A percentile compares a stretch with the other conserved stretches of the same genome.
Conservation (phyloP, 805 yeast genomes). For the Teunomyces lycoperdinae region DNA sequence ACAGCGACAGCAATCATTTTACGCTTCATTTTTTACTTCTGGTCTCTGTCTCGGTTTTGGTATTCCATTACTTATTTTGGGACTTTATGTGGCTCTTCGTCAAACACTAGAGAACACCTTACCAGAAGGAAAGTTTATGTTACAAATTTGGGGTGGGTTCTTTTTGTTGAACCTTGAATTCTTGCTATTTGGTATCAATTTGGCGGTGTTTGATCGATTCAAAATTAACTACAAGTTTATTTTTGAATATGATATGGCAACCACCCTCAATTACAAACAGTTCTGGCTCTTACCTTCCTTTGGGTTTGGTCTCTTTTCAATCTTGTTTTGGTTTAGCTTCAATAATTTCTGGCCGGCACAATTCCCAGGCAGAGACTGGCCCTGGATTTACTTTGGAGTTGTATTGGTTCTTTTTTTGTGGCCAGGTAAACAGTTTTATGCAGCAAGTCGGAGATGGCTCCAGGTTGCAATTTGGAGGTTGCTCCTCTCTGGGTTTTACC, state of each 20-base stretch:
- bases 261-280: slow-evolving; percentile 63
- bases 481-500: slow-evolving; percentile 78
- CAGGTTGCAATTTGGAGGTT: slow-evolving; percentile 69
- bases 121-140: slow-evolving; percentile 56
- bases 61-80: slow-evolving; percentile 62
- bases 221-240: slow-evolving; percentile 89
- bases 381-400: slow-evolving; percentile 70
- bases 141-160: slow-evolving; percentile 95
- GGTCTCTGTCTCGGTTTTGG: slow-evolving; percentile 73
- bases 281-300: slow-evolving; percentile 63
- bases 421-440: slow-evolving; percentile 59
- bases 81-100: slow-evolving; percentile 51
- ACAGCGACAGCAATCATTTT: slow-evolving; percentile 27
- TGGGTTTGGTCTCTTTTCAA: slow-evolving; percentile 51
- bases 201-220: slow-evolving; percentile 67
- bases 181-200: slow-evolving; percentile 62
- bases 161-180: slow-evolving; percentile 60
- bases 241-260: slow-evolving; percentile 77
- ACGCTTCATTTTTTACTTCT: slow-evolving; percentile 51
- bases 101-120: slow-evolving; percentile 35
- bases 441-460: slow-evolving; percentile 76
- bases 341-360: slow-evolving; percentile 58
- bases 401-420: slow-evolving; percentile 47
- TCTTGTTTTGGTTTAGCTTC: slow-evolving; percentile 77
- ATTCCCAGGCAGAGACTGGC: slow-evolving; percentile 71